A percentile compares a stretch with the other conserved stretches of the same genome.
Evolutionary conservation across 2,329 filamentous ascomycete species (phyloP).

Genomic region (Epichloe sibirici): DNA sequence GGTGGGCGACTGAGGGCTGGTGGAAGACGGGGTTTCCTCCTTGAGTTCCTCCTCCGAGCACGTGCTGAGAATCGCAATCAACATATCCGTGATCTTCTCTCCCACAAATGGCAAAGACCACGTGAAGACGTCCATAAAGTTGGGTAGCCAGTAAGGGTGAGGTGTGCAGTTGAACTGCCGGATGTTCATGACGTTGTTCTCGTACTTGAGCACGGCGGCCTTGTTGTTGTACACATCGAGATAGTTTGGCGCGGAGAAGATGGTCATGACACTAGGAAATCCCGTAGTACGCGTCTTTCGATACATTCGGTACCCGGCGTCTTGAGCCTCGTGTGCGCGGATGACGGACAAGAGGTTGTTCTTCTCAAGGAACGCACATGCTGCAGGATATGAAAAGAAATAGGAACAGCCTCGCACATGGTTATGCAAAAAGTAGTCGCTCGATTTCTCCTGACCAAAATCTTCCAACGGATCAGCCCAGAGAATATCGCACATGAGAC

Average conservation of each 20-base stretch:
- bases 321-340: conserved; percentile 94
- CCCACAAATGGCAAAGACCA: conserved; percentile 98
- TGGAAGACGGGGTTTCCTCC: conserved; percentile 63
- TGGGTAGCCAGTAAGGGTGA: conserved; percentile 97
- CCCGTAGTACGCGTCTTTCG: conserved; percentile 95
- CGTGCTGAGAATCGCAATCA: conserved; percentile 94
- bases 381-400: conserved; percentile 97
- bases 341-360: conserved; percentile 97
- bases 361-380: conserved; percentile 95
- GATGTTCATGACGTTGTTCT: conserved; percentile 99
- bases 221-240: conserved; percentile 99
- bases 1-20: conserved; percentile 49
- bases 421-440: conserved; percentile 96
- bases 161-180: conserved; percentile 99
- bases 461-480: conserved; percentile 98
- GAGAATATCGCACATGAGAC: conserved; percentile 97
- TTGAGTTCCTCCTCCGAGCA: conserved; percentile 98
- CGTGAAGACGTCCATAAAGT: conserved; percentile 99
- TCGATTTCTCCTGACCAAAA: conserved; percentile 97
- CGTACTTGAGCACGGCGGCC: conserved; percentile 95
- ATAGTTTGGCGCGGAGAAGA: conserved; percentile 98
- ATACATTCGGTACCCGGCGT: conserved; percentile 98
- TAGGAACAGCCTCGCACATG: conserved; percentile 97
- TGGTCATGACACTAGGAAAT: conserved; percentile 99
- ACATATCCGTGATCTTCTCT: conserved; percentile 99